Evolutionary conservation across 768 basidiomycete species (phyloP).

Genomic region (Boletus rubroflammeus): DNA sequence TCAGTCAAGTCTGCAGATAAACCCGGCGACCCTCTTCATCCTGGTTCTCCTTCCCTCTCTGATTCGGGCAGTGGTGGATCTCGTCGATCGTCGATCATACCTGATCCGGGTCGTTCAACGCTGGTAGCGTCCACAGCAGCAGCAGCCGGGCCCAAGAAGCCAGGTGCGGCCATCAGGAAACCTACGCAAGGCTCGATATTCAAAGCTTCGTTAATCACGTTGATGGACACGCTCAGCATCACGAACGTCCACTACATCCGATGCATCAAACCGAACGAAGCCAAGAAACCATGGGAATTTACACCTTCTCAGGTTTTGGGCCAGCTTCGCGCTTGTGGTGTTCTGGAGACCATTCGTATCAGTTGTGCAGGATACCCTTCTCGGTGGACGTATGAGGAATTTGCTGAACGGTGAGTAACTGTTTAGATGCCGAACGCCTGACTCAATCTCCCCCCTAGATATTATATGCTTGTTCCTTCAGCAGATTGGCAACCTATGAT

Average conservation of each 20-base stretch:
- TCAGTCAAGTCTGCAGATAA: slow-evolving; percentile 62
- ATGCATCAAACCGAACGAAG: slow-evolving; percentile 98
- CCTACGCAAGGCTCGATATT: slow-evolving; percentile 98
- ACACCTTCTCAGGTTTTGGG: slow-evolving; percentile 92
- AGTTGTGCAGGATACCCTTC: slow-evolving; percentile 99
- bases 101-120: slow-evolving; percentile 78
- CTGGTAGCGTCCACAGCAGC: slow-evolving; percentile 52
- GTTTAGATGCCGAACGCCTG: slow-evolving; percentile 5
- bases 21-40: slow-evolving; percentile 47
- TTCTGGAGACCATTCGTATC: slow-evolving; percentile 96
- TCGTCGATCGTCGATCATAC: slow-evolving; percentile 79
- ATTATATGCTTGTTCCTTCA: slow-evolving; percentile 94
- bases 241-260: slow-evolving; percentile 99
- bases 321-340: slow-evolving; percentile 96
- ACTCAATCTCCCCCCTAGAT: slow-evolving; percentile 47
- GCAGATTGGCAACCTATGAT: slow-evolving; percentile 85
- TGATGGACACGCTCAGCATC: slow-evolving; percentile 96
- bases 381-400: slow-evolving; percentile 97
- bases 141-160: slow-evolving; percentile 49
- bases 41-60: slow-evolving; percentile 72
- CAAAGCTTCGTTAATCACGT: slow-evolving; percentile 86
- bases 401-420: slow-evolving; percentile 81
- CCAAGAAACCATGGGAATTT: slow-evolving; percentile 96
- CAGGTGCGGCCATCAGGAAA: slow-evolving; percentile 75
- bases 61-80: slow-evolving; percentile 76